These are phyloP conservation scores for Hyphopichia pseudoburtonii DNA, from an alignment of 1,139 yeast species.

Conservation along the genomic window DNA sequence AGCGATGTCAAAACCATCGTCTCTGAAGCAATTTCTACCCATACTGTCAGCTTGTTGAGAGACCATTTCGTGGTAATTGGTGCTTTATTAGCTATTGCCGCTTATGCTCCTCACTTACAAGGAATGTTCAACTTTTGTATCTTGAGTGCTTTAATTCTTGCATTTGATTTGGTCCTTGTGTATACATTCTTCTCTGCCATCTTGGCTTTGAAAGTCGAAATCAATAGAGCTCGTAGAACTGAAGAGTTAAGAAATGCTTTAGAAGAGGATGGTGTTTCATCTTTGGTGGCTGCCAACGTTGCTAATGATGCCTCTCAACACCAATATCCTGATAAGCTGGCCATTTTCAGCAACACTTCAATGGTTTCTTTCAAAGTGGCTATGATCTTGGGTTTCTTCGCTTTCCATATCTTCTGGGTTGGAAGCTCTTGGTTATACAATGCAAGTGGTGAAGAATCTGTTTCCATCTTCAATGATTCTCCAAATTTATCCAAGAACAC, in stretches of 20 bases:
- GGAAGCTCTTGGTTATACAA: constrained; percentile 73
- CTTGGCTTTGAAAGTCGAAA: constrained; percentile 85
- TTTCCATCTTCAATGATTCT: constrained; percentile 31
- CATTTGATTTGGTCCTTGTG: constrained; percentile 72
- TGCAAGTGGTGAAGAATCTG: constrained; percentile 18
- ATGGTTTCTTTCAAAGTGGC: constrained; percentile 64
- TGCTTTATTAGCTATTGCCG: constrained; percentile 66
- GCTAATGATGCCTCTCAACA: constrained; percentile 61
- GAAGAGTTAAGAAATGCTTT: constrained; percentile 77
- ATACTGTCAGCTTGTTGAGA: constrained; percentile 70
- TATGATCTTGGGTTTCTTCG: constrained; percentile 66
- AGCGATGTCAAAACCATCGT: constrained; percentile 48
- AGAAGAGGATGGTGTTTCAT: constrained; percentile 91
- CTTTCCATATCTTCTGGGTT: constrained; percentile 72
- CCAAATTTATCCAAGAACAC: constrained; percentile 39
- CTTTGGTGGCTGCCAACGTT: constrained; percentile 59
- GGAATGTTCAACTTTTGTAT: constrained; percentile 87
- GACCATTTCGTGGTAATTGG: constrained; percentile 77
- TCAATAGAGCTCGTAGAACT: constrained; percentile 83
- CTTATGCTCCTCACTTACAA: constrained; percentile 68
- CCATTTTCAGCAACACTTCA: constrained; percentile 31
- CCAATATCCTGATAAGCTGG: constrained; percentile 35
- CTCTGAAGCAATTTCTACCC: constrained; percentile 61
- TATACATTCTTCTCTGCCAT: constrained; percentile 86
- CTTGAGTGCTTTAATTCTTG: constrained; percentile 69